Conservation (phyloP, 2,329 filamentous ascomycete species). For the Fusarium sp. region DNA sequence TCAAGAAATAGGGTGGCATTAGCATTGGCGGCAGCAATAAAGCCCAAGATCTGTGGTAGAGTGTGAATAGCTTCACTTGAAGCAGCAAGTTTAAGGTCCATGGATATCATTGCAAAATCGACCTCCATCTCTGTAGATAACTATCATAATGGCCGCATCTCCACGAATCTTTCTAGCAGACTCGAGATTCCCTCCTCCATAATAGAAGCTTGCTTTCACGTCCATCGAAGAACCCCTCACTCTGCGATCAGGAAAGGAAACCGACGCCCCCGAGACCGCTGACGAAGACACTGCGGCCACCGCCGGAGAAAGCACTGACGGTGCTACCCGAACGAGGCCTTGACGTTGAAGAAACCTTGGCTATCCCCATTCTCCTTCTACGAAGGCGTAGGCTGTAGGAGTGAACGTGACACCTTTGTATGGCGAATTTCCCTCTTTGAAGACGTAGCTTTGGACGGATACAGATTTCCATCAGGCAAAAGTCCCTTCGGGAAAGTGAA, state of each 20-base stretch:
- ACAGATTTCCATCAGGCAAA: rapidly evolving
- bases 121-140: neutral
- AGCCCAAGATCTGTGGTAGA: rapidly evolving
- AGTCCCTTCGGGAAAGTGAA: neutral
- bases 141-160: neutral
- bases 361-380: neutral
- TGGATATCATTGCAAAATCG: rapidly evolving
- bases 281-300: neutral
- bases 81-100: rapidly evolving
- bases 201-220: neutral
- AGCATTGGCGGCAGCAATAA: neutral
- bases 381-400: neutral
- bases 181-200: rapidly evolving
- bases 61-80: rapidly evolving
- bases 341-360: neutral
- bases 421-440: rapidly evolving
- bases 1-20: neutral
- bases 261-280: neutral
- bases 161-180: rapidly evolving
- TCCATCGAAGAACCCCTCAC: rapidly evolving
- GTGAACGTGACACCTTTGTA: rapidly evolving
- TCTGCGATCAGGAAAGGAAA: neutral
- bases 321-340: rapidly evolving
- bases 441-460: rapidly evolving
- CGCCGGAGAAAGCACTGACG: neutral